Evolutionary conservation across 768 basidiomycete genomes (phyloP).

Genomic region (Xerocomellus chrysenteron): DNA sequence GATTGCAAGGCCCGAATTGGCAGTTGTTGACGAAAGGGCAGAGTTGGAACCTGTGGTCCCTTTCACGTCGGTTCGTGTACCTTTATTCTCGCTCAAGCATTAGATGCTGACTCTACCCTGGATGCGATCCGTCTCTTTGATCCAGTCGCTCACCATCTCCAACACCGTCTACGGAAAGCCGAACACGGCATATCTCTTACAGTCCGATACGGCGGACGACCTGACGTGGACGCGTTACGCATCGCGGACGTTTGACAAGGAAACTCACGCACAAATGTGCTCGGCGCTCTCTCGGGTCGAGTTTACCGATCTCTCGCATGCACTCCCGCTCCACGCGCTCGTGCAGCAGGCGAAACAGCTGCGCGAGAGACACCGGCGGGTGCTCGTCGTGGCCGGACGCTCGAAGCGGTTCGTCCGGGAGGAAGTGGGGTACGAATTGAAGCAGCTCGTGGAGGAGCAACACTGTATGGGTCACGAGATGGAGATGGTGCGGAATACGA

Average conservation of each 20-base stretch:
- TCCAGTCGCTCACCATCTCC: slow-evolving; percentile 48
- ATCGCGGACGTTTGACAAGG: slow-evolving; percentile 10
- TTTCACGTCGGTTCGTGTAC: slow-evolving; percentile 10
- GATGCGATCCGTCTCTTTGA: no score
- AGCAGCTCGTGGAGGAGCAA: slow-evolving; percentile 40
- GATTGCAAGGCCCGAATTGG: slow-evolving; percentile 51
- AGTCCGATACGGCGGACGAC: slow-evolving; percentile 82
- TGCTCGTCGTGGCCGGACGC: slow-evolving; percentile 72
- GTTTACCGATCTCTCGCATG: slow-evolving; percentile 52
- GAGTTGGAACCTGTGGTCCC: slow-evolving; percentile 28
- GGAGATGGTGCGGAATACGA: slow-evolving; percentile 64
- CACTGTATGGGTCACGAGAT: slow-evolving; percentile 11
- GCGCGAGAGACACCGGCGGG: slow-evolving; percentile 35
- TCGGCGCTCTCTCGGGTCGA: slow-evolving; percentile 59
- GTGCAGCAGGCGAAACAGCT: slow-evolving; percentile 40
- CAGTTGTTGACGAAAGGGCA: slow-evolving; percentile 55
- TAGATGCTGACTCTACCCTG: background rate
- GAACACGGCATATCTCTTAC: slow-evolving; percentile 63
- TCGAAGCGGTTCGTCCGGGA: slow-evolving; percentile 68
- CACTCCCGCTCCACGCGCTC: slow-evolving; percentile 56
- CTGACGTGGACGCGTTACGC: slow-evolving; percentile 71
- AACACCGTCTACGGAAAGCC: slow-evolving; percentile 73
- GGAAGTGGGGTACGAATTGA: slow-evolving; percentile 59
- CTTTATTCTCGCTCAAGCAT: background rate
- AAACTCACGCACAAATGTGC: slow-evolving; percentile 4